A percentile compares a stretch with the other conserved stretches of the same genome.
Conservation (phyloP, 495 filamentous ascomycete genomes). For the Thermochaetoides thermophila region DNA sequence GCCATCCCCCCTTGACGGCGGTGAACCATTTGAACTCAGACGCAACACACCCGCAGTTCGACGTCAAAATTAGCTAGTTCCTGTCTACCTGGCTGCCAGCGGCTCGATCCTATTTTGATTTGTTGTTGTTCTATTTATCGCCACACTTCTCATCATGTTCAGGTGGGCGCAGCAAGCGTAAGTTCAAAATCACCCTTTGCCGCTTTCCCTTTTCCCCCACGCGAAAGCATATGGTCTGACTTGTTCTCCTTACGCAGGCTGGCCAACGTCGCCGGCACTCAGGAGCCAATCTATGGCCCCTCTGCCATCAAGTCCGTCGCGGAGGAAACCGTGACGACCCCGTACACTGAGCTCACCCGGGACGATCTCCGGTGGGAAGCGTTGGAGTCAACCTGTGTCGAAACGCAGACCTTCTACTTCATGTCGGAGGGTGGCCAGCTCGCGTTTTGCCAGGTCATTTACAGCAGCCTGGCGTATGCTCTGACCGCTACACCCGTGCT, state of each 20-base stretch:
- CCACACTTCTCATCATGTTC: slow-evolving; percentile 26
- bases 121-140: slow-evolving; percentile 4
- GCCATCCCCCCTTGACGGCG: slow-evolving; percentile 13
- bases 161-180: slow-evolving; percentile 36
- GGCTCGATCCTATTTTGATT: slow-evolving; percentile 1
- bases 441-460: slow-evolving; percentile 80
- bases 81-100: background rate
- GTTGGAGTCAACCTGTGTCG: slow-evolving; percentile 73
- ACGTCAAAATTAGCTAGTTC: slow-evolving; percentile 2
- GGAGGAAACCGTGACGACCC: slow-evolving; percentile 58
- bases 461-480: slow-evolving; percentile 90
- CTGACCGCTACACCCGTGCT: background rate
- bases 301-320: slow-evolving; percentile 74
- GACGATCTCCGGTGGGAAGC: slow-evolving; percentile 70
- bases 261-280: slow-evolving; percentile 82
- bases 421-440: slow-evolving; percentile 62
- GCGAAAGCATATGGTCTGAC: slow-evolving; percentile 20
- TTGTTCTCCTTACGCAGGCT: slow-evolving; percentile 36
- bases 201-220: background rate
- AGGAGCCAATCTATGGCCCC: slow-evolving; percentile 92
- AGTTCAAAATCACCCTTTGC: slow-evolving; percentile 6
- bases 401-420: slow-evolving; percentile 94
- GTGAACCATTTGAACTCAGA: slow-evolving; percentile 9
- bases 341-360: slow-evolving; percentile 65
- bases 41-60: slow-evolving; percentile 2